phyloP scores from a whole-genome alignment of 2,329 filamentous ascomycete species.

The Aspergillus tubingensis region DNA sequence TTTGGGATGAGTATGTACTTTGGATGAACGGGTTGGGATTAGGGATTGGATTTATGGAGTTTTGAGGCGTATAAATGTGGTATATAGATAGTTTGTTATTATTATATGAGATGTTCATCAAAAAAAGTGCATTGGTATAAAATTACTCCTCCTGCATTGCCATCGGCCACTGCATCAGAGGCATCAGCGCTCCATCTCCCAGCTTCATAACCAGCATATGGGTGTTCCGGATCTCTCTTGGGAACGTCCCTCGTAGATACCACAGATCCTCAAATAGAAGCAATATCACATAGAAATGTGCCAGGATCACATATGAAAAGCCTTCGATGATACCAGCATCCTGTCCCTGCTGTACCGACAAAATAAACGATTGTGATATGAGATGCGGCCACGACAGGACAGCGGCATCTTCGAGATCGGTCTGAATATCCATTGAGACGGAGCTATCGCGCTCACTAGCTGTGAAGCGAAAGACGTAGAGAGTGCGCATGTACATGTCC shows the following conservation, averaged over 20 bases:
- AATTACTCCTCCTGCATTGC: not conserved
- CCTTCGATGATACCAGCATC: not conserved
- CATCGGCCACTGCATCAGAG: slow-evolving; percentile 15
- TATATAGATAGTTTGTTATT: no score
- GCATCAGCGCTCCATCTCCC: not conserved
- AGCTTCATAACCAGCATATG: not conserved
- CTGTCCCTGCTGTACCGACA: slow-evolving; percentile 5
- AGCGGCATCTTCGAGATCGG: slow-evolving; percentile 23
- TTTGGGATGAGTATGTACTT: not conserved
- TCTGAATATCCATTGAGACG: slow-evolving; percentile 14
- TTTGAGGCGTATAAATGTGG: no score
- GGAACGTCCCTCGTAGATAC: slow-evolving; percentile 4
- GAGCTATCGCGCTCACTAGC: slow-evolving; percentile 2
- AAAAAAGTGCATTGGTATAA: no score
- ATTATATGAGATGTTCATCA: no score
- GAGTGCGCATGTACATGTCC: slow-evolving; percentile 16
- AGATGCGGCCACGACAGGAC: slow-evolving; percentile 19
- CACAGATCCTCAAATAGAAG: slow-evolving; percentile 7
- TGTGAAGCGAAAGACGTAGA: slow-evolving; percentile 18
- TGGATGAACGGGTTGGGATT: not conserved
- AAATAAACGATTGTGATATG: slow-evolving; percentile 17
- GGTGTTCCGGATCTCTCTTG: slow-evolving; percentile 11
- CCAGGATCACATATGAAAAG: slow-evolving; percentile 19
- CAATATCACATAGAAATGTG: slow-evolving; percentile 20
- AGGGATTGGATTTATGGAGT: not conserved